Percentiles rank a stretch among this genome's conserved stretches.
These are phyloP conservation scores for Debaryomyces subglobosus DNA, from an alignment of 1,139 yeast species.

Conservation along the genomic window DNA sequence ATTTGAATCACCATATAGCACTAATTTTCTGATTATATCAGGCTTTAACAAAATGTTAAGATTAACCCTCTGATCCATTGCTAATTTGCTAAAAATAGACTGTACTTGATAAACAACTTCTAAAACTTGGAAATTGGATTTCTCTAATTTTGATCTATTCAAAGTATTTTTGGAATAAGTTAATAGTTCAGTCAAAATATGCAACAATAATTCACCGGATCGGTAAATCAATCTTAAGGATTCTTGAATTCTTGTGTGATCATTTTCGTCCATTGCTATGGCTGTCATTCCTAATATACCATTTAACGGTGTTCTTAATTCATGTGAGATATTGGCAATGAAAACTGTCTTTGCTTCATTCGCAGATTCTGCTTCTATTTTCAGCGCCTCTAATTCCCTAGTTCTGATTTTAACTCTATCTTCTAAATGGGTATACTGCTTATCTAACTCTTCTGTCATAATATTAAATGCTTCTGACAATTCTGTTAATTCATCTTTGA, in stretches of 20 bases:
- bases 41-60: conserved; percentile 62
- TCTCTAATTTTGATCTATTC: conserved; percentile 81
- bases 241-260: conserved; percentile 64
- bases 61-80: conserved; percentile 73
- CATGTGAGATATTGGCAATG: conserved; percentile 95
- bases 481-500: conserved; percentile 86
- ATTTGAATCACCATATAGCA: conserved; percentile 82
- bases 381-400: conserved; percentile 84
- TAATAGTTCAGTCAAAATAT: conserved; percentile 82
- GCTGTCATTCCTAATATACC: conserved; percentile 97
- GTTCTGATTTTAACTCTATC: conserved; percentile 90
- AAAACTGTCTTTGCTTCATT: conserved; percentile 94
- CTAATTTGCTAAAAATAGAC: conserved; percentile 85
- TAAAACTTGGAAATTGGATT: conserved; percentile 71
- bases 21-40: conserved; percentile 59
- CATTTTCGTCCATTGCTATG: conserved; percentile 84
- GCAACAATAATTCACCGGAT: conserved; percentile 84
- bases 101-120: conserved; percentile 83
- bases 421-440: conserved; percentile 82
- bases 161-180: conserved; percentile 91
- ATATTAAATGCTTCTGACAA: conserved; percentile 86
- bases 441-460: conserved; percentile 85
- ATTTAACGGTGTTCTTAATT: conserved; percentile 89
- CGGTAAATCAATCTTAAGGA: conserved; percentile 75
- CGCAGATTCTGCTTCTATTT: conserved; percentile 88